Evolutionary conservation across 768 basidiomycete genomes (phyloP), one percentile per base, ranked within the genome.

Genomic region (Kondoa subrosea): DNA sequence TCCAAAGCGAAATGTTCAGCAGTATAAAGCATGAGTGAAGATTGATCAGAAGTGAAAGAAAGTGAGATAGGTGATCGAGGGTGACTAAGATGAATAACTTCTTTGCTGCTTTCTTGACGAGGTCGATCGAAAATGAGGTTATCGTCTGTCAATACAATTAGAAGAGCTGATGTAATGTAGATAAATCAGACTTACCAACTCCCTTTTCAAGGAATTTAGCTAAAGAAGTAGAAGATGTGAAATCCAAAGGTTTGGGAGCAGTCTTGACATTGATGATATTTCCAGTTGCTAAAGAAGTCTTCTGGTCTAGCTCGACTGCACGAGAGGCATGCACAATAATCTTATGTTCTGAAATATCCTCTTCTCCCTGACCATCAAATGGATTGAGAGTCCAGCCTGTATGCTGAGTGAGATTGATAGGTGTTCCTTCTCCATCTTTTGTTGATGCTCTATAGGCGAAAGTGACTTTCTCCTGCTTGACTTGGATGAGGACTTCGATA

Each of bases 381-480:
- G 61, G 61, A 8, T 27, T 16, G 16, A 63, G 61, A n/a, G 33
- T 27, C 27, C 30, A 63, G 16, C 61, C 61, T 3, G 61, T 63
- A 32, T 63, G 61, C 61, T 63, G 61, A 3, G 61, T 63, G 29
- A 63, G 30, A 33, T 63, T 63, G 26, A 63, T 17, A 32, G 61
- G 61, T 30, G 61, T 63, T 27, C 17, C 61, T 17, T 31, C 27
- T 27, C n/a, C 61, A 3, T 8, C 30, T 16, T 27, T 8, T 27
- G 30, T 3, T 31, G 61, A 31, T 4, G 61, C 15, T 17, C 25
- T 8, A 27, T 25, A 31, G 58, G 58, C 21, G 58, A 59, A 8
- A 31, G 58, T 31, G 25, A 59, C 14, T 12, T 25, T 14, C 14
- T 59, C 29, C 14, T 21, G 8, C 29, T 59, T 59, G 29, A 63